Conservation (phyloP, 139 green algal genomes). For the Diplosphaera chodatii region DNA sequence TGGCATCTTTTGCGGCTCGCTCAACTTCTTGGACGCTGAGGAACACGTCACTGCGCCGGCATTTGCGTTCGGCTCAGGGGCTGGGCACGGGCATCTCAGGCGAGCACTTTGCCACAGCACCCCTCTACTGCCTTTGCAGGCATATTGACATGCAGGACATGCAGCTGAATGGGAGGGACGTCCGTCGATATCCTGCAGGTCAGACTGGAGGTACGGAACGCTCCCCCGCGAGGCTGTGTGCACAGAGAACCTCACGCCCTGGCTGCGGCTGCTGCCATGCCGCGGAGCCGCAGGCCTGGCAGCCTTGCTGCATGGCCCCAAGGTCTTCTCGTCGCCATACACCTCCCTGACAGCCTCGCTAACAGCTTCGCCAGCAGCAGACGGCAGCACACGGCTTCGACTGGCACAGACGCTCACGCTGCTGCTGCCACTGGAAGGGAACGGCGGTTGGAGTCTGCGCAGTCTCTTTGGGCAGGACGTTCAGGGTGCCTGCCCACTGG, state of each 20-base stretch:
- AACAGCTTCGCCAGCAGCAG: not conserved
- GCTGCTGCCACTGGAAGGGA: conserved; percentile 22
- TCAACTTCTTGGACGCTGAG: conserved; percentile 31
- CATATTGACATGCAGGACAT: too few species aligned
- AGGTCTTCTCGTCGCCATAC: conserved; percentile 54
- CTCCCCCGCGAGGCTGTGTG: conserved; percentile 76
- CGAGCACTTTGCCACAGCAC: too few species aligned
- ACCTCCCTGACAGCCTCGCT: conserved; percentile 40
- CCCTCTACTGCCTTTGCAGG: too few species aligned
- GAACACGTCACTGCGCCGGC: not conserved
- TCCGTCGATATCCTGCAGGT: not conserved
- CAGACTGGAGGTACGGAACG: conserved; percentile 32
- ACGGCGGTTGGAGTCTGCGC: conserved; percentile 9
- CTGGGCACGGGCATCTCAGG: not conserved
- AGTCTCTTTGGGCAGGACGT: conserved; percentile 5
- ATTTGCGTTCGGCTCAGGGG: not conserved
- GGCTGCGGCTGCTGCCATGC: conserved; percentile 87
- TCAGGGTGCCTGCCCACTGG: conserved; percentile 26
- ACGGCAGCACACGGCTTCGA: not conserved
- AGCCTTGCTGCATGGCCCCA: conserved; percentile 37
- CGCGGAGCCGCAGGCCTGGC: conserved; percentile 48
- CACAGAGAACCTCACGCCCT: conserved; percentile 88
- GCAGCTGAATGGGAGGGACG: too few species aligned
- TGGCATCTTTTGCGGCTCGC: conserved; percentile 58
- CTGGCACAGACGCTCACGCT: conserved; percentile 39